A percentile compares a stretch with the other conserved stretches of the same genome.
Evolutionary conservation across 129 eudicot species (phyloP).

Genomic region (Artemisia tridentata): DNA sequence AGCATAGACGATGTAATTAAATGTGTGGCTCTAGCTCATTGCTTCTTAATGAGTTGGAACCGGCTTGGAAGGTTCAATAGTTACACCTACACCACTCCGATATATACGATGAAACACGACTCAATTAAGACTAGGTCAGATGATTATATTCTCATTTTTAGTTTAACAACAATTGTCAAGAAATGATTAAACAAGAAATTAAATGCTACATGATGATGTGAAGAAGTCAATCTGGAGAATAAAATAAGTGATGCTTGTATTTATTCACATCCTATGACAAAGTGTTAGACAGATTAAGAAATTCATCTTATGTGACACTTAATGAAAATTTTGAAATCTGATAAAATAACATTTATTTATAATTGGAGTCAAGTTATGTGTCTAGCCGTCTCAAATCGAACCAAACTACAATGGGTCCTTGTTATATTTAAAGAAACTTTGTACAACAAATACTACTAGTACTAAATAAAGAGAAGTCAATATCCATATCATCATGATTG

Average conservation of each 20-base stretch:
- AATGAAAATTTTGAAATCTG: too few species aligned
- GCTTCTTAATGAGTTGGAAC: constrained; percentile 14
- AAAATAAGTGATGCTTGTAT: not conserved
- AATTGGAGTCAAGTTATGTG: not conserved
- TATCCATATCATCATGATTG: too few species aligned
- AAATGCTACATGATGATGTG: not conserved
- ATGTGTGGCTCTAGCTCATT: constrained; percentile 10
- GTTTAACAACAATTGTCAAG: not conserved
- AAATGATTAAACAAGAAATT: not conserved
- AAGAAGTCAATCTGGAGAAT: not conserved
- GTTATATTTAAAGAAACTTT: too few species aligned
- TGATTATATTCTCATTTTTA: not conserved
- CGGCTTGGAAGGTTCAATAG: constrained; percentile 27
- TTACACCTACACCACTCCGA: constrained; percentile 32
- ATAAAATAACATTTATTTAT: too few species aligned
- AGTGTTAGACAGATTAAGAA: not conserved
- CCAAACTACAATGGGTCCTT: too few species aligned
- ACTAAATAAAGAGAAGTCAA: too few species aligned
- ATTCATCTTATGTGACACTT: too few species aligned
- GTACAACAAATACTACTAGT: too few species aligned
- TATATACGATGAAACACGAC: constrained; percentile 29
- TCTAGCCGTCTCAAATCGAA: too few species aligned
- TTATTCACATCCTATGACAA: not conserved
- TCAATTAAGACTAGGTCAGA: constrained; percentile 17
- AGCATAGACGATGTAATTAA: not conserved